Base-by-base conservation (phyloP, 2,329 filamentous ascomycete genomes). In the Phialophora chinensis region DNA sequence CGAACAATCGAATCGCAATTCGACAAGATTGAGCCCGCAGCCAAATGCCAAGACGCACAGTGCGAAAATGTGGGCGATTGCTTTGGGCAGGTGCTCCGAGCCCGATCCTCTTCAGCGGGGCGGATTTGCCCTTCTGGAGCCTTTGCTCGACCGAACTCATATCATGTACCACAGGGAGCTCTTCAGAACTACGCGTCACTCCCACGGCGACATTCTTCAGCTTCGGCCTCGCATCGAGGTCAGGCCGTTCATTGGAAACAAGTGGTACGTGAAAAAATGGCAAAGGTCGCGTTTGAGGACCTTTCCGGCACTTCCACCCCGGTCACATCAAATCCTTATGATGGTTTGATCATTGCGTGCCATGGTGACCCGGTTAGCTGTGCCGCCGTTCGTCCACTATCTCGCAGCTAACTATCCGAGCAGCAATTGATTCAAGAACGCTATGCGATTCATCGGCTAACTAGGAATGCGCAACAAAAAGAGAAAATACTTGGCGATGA, bases 401-500 rank as follows among this genome's bases (percentile, higher is more conserved):
- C 10, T 25, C 25, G 49, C 35, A 33, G 25, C 12, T 59, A 17
- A 60, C 70, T 69, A 63, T 66, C 58, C n/a, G 50, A 4, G 10
- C 68, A 92, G 90, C 77, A 79, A 25, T 80, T 88, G 73, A 89
- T 96, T 11, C 91, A 93, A 79, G 77, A 81, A 6, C 84, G 88
- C 50, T 98, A 97, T 77, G 82, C 85, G 11, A 84, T 82, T 0
- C 94, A 98, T 75, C 89, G 94, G 59, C 85, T 81, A 5, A 88
- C 86, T 54, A 88, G 94, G 64, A 96, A 96, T 75, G 82, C 80
- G 2, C 88, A 93, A 73, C 93, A 96, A 76, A 89, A 85, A 71
- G 84, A 84, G 11, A 92, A 90, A 73, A 89, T 97, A 66, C 84
- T 96, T 3, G 69, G 83, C 0, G 61, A 72, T 6, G 84, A 86